Evolutionary conservation across 2,329 filamentous ascomycete species (phyloP).

Genomic region (Aspergillus flavus): DNA sequence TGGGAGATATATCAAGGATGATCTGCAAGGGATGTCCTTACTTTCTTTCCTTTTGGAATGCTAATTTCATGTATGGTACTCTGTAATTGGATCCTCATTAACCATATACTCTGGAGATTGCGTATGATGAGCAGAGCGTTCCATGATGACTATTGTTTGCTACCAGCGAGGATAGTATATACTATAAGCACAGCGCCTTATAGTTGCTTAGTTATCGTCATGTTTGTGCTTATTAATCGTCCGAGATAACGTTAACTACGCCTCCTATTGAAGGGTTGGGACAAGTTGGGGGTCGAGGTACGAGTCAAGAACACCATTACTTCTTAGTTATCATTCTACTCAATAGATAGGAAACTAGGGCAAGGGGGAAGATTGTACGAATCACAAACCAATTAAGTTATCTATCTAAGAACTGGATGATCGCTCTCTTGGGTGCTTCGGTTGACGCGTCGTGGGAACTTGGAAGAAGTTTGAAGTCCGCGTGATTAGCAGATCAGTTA

Average conservation of each 20-base stretch:
- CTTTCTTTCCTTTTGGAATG: neutral
- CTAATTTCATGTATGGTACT: neutral
- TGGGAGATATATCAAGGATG: neutral
- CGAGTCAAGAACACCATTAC: neutral
- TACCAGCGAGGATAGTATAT: too few relatives aligned
- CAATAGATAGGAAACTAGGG: neutral
- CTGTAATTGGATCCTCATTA: neutral
- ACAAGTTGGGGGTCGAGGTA: neutral
- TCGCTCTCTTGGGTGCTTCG: slow-evolving; percentile 1
- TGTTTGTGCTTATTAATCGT: neutral
- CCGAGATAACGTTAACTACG: too few relatives aligned
- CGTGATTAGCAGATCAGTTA: slow-evolving; percentile 24
- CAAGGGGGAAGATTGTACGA: neutral
- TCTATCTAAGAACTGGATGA: neutral
- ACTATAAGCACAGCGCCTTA: neutral
- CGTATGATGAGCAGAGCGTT: neutral
- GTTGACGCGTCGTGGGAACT: slow-evolving; percentile 16
- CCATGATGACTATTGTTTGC: too few relatives aligned
- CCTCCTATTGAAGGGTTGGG: too few relatives aligned
- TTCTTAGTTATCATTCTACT: neutral
- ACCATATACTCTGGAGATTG: neutral
- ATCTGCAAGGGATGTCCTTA: slow-evolving; percentile 11
- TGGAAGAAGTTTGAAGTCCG: slow-evolving; percentile 14
- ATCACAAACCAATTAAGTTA: neutral
- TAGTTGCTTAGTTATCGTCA: neutral